A percentile compares a stretch with the other conserved stretches of the same genome.
Conservation (phyloP, 139 green algal genomes). For the Tetratostichococcus sp. region DNA sequence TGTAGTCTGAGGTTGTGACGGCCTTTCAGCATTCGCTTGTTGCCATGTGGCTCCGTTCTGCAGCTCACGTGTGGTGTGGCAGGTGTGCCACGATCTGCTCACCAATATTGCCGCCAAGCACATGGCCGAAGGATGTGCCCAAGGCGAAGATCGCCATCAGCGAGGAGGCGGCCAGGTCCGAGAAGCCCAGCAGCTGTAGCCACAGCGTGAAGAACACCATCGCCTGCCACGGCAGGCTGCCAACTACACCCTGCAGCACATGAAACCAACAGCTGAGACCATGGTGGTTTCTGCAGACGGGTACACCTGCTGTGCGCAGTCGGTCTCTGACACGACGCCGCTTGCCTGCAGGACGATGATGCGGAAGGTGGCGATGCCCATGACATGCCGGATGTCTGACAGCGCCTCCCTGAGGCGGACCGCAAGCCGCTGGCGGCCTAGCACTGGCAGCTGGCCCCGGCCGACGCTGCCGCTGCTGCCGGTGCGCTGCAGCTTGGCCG, state of each 20-base stretch:
- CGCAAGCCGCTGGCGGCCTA: not conserved
- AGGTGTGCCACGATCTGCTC: constrained; percentile 3
- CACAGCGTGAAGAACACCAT: constrained; percentile 82
- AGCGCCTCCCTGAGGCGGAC: not conserved
- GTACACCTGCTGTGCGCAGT: too few species aligned
- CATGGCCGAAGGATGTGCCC: constrained; percentile 43
- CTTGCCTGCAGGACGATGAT: constrained; percentile 41
- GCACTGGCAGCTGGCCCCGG: not conserved
- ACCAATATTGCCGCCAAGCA: constrained; percentile 67
- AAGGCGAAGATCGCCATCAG: constrained; percentile 44
- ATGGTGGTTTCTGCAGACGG: not conserved
- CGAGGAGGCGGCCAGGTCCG: constrained; percentile 15
- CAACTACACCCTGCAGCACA: constrained; percentile 73
- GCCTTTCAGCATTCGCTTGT: too few species aligned
- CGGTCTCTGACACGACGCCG: too few species aligned
- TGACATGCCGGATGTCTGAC: constrained; percentile 19
- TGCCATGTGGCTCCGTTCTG: too few species aligned
- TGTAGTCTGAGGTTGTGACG: not conserved
- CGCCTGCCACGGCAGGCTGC: constrained; percentile 81
- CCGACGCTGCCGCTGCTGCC: not conserved
- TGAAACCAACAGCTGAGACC: too few species aligned
- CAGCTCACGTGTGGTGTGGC: too few species aligned
- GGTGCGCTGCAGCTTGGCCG: not conserved
- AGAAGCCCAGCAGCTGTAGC: constrained; percentile 84
- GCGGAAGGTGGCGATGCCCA: constrained; percentile 50